Evolutionary conservation across 441 rosid genomes (phyloP), one percentile per base, ranked within the genome.

Genomic region (Gossypium trilobum): DNA sequence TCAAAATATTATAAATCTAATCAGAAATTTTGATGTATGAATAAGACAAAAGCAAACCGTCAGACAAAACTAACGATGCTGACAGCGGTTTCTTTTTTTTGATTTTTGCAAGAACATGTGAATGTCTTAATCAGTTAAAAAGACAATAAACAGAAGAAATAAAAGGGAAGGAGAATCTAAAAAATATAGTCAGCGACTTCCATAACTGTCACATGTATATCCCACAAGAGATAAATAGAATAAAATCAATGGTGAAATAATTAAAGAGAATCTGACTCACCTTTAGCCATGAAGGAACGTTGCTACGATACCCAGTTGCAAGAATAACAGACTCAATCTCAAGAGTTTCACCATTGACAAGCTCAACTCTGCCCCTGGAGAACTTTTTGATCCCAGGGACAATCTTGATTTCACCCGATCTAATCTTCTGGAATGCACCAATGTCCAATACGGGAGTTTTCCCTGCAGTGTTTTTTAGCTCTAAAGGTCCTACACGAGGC

Each of bases 271-370:
- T 33, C 9, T 44, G 57, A 1, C 77, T 81, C 72, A 87, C 96
- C 94, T 86, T 79, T 0, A 93, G 90, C 97, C 98, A 91, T 42
- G 91, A 87, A 73, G 93, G 97, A 14, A 93, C 97, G 62, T 87
- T 93, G 90, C 98, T 90, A 62, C 91, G 81, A 51, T 93, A 93
- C 29, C 97, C 97, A 36, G 98, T 93, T 11, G 97, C 98, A 5
- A 91, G 88, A 75, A 93, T 5, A 3, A 91, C 83, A 0, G 96
- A 82, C 68, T 93, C 97, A 4, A 90, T 79, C 54, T 87, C 86
- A 0, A 86, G 85, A 55, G 19, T 76, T 72, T 81, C 46, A 2
- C 97, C 89, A 70, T 91, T 78, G 0, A 85, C 84, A 20, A 93
- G 88, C 84, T 91, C 86, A 2, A 89, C 98, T 52, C 42, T 75